Conservation (phyloP, 345 rosid species). For the Tarenaya hassleriana region DNA sequence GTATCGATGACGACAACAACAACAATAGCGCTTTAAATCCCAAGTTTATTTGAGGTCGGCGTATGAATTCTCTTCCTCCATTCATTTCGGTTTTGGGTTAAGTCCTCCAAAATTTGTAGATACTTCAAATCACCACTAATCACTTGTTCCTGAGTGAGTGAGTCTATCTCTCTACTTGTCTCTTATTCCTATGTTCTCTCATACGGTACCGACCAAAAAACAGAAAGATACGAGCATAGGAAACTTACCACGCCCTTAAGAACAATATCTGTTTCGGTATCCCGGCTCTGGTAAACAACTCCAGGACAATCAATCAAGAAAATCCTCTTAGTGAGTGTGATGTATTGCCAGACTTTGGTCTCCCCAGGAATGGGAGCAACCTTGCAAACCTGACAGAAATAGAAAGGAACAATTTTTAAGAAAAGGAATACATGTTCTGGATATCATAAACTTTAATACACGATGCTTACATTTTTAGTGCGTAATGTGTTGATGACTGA, state of each 20-base stretch:
- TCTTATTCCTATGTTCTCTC: too few relatives aligned
- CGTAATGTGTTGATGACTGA: constrained; percentile 92
- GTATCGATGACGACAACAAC: too few relatives aligned
- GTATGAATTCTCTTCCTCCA: too few relatives aligned
- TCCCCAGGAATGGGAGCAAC: constrained; percentile 99
- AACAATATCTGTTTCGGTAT: constrained; percentile 85
- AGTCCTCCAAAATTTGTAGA: too few relatives aligned
- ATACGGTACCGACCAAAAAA: too few relatives aligned
- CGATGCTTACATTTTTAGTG: constrained; percentile 65
- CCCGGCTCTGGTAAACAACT: constrained; percentile 86
- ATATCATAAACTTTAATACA: not conserved
- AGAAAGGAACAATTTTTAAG: constrained; percentile 4
- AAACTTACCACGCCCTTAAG: constrained; percentile 90
- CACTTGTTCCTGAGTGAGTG: too few relatives aligned
- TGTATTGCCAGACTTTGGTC: constrained; percentile 97
- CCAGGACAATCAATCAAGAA: constrained; percentile 97
- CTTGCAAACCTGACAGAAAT: constrained; percentile 67
- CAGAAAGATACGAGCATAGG: not conserved
- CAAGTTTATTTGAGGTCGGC: too few relatives aligned
- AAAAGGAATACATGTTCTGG: not conserved
- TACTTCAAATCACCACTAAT: too few relatives aligned
- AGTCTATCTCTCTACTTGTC: too few relatives aligned
- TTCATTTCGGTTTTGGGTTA: too few relatives aligned
- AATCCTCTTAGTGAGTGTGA: constrained; percentile 86
- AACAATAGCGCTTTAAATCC: too few relatives aligned